These are phyloP conservation scores for Leccinum boreale DNA, from an alignment of 768 basidiomycete genomes.

Conservation along the genomic window DNA sequence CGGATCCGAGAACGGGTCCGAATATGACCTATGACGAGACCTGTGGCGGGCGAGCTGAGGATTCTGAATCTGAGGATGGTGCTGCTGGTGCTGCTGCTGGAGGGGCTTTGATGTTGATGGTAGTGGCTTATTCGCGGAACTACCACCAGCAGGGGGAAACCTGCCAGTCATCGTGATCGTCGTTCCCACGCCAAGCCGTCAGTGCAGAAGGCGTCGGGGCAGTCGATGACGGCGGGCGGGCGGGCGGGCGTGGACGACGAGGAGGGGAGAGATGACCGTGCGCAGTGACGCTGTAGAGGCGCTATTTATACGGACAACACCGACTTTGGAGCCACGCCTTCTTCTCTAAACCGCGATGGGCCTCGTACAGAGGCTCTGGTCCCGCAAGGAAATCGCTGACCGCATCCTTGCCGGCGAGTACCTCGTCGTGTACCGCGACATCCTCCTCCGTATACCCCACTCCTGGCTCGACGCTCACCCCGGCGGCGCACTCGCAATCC, in stretches of 20 bases:
- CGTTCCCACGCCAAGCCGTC: constrained; percentile 23
- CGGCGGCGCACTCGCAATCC: constrained; percentile 82
- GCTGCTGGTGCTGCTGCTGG: background rate
- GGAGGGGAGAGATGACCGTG: constrained; percentile 6
- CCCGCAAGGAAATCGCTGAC: constrained; percentile 56
- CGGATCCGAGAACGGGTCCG: constrained; percentile 54
- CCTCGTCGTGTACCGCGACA: constrained; percentile 69
- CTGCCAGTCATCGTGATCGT: constrained; percentile 17
- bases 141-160: constrained; percentile 1
- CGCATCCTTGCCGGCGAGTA: constrained; percentile 73
- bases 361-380: constrained; percentile 32
- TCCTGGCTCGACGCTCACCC: constrained; percentile 87
- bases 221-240: constrained; percentile 8
- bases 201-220: constrained; percentile 2
- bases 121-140: constrained; percentile 29
- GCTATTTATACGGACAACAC: constrained; percentile 27
- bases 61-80: constrained; percentile 18
- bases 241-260: constrained; percentile 2
- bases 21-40: constrained; percentile 43
- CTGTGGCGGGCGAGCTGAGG: constrained; percentile 24
- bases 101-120: constrained; percentile 8
- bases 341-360: constrained; percentile 25
- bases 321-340: background rate
- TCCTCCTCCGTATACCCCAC: constrained; percentile 62
- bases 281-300: background rate